Base-by-base conservation (phyloP, 75 land plant genomes). In the Pinus taeda region DNA sequence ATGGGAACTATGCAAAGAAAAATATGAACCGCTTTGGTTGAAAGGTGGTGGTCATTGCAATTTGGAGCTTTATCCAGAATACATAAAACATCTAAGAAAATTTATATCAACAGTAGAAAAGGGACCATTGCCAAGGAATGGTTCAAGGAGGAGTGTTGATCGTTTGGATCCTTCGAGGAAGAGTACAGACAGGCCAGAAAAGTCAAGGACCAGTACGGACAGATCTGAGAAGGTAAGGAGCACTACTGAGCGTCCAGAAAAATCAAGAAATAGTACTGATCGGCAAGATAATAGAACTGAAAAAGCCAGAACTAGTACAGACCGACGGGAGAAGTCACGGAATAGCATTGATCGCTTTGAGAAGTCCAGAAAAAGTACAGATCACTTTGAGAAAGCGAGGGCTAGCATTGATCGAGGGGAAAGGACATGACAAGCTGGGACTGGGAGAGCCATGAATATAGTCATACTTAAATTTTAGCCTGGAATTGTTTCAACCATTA, bases 1-100 rank as follows among this genome's bases (percentile, higher is more conserved):
- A 12, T 80, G 84, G 81, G 89, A 86, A 22, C 77, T 86, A 37
- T 79, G 79, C 80, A 82, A 88, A 59, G 82, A 82, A 70, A 86
- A 86, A 75, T 88, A 86, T 62, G 89, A 82, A 49, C 90, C 90
- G 18, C 73, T 88, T 39, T 88, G 90, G 89, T 58, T 88, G 59
- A 87, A 79, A 6, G 90, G 90, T 17, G 90, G 85, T 65, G 89
- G 89, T 8, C 90, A 88, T 58, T 86, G 89, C 81, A 83, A 83
- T 75, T 78, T 88, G 64, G 90, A 88, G 76, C 66, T 86, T 18
- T 88, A 86, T 57, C 90, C 90, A n/a, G 89, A 82, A 49, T 88
- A 86, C 37, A 82, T 88, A 26, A 71, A 62, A 70, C 89, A 88
- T 74, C 80, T 88, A 45, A 84, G 77, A 81, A 88, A 88, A 67